A percentile compares a stretch with the other conserved stretches of the same genome.
Evolutionary conservation across 2,329 filamentous ascomycete species (phyloP).

Genomic region (Ophiocordyceps australis): DNA sequence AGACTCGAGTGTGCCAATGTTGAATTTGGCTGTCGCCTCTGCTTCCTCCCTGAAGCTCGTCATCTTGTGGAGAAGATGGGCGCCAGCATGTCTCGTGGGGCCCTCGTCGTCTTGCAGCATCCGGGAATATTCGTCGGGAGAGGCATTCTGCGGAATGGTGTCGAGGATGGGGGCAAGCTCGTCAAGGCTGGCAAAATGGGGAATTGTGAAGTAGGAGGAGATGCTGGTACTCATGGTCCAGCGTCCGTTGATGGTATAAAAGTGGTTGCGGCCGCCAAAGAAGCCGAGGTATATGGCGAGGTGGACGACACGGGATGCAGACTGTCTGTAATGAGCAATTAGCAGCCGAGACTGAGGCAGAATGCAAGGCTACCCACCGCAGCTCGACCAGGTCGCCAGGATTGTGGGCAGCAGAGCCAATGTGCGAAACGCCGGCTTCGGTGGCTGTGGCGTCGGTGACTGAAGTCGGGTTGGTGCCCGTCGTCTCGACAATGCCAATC

Average conservation of each 20-base stretch:
- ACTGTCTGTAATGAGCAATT: too few relatives aligned
- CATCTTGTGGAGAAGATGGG: constrained; percentile 27
- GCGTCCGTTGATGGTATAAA: constrained; percentile 33
- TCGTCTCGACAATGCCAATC: constrained; percentile 6
- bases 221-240: constrained; percentile 24
- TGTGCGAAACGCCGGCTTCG: constrained; percentile 8
- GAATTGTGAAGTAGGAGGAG: constrained; percentile 28
- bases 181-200: constrained; percentile 20
- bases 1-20: constrained; percentile 27
- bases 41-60: constrained; percentile 21
- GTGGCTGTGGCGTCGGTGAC: constrained; percentile 9
- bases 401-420: constrained; percentile 6
- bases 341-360: background rate
- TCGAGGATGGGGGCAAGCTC: constrained; percentile 21
- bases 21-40: constrained; percentile 25
- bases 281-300: constrained; percentile 34
- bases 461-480: constrained; percentile 9
- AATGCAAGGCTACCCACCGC: too few relatives aligned
- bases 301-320: constrained; percentile 25
- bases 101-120: constrained; percentile 16
- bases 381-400: constrained; percentile 34
- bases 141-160: constrained; percentile 10
- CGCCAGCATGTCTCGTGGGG: constrained; percentile 24
- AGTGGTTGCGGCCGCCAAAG: constrained; percentile 31
- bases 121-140: constrained; percentile 12